A percentile compares a stretch with the other conserved stretches of the same genome.
Evolutionary conservation across 2,329 filamentous ascomycete genomes (phyloP).

Genomic region (Xylaria arbuscula): DNA sequence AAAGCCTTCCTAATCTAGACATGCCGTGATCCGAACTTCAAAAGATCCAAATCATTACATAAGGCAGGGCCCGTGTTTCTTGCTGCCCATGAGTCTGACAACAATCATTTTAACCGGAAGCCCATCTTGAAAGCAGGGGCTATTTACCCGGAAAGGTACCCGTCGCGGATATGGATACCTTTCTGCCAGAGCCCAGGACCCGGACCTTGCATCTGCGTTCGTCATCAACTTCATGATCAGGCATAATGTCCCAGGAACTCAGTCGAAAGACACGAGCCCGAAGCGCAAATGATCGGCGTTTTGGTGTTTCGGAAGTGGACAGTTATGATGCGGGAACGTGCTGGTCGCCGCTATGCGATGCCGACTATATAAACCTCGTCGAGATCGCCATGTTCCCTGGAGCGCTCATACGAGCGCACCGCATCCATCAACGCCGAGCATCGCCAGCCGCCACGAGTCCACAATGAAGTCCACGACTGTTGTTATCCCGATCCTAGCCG

Average conservation of each 20-base stretch:
- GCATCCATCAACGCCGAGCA: background rate
- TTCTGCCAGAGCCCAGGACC: background rate
- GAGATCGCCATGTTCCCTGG: slow-evolving; percentile 1
- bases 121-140: slow-evolving; percentile 1
- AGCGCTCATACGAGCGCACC: background rate
- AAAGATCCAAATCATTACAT: background rate
- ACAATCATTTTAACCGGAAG: slow-evolving; percentile 16
- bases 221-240: slow-evolving; percentile 15
- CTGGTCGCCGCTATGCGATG: background rate
- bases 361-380: slow-evolving; percentile 11
- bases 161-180: slow-evolving; percentile 9
- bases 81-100: background rate
- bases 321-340: background rate
- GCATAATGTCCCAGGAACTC: background rate
- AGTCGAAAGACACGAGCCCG: background rate
- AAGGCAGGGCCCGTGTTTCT: background rate
- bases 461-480: slow-evolving; percentile 19
- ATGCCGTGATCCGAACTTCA: background rate
- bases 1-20: background rate
- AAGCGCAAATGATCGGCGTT: slow-evolving; percentile 14
- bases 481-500: slow-evolving; percentile 21
- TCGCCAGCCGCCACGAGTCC: background rate
- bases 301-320: slow-evolving; percentile 11
- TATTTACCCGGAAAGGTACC: slow-evolving; percentile 22
- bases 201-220: slow-evolving; percentile 1